Evolutionary conservation across 768 basidiomycete genomes (phyloP).

Genomic region (Phlebiopsis gigantea): DNA sequence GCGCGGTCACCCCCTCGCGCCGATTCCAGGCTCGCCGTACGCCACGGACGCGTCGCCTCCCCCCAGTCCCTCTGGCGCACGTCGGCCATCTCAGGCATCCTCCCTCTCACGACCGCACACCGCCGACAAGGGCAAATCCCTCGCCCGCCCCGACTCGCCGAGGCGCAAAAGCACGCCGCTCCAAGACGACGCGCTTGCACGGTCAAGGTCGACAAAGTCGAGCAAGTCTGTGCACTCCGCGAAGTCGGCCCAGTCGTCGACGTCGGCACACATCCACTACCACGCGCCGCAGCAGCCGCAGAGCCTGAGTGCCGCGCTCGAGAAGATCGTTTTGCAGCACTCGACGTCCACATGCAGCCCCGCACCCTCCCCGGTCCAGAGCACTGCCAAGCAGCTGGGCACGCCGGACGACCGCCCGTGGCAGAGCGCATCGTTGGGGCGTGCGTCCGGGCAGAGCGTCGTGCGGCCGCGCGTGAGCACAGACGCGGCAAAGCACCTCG

Average conservation of each 20-base stretch:
- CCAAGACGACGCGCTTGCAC: conserved; percentile 10
- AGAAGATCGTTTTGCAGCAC: conserved; percentile 42
- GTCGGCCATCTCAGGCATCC: conserved; percentile 7
- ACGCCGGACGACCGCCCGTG: neutral
- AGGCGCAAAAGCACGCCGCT: conserved; percentile 1
- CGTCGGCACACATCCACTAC: no score
- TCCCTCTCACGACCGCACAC: neutral
- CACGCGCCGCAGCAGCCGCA: conserved; percentile 55
- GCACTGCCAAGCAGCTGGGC: neutral
- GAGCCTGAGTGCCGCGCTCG: conserved; percentile 67
- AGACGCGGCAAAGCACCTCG: neutral
- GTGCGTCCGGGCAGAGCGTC: conserved; percentile 3
- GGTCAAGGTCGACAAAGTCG: conserved; percentile 46
- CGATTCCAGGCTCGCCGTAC: conserved; percentile 52
- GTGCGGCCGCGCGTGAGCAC: conserved; percentile 4
- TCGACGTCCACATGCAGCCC: neutral
- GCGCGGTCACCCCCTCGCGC: conserved; percentile 26
- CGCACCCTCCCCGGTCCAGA: neutral
- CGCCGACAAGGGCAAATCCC: conserved; percentile 3
- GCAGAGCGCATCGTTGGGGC: conserved; percentile 5
- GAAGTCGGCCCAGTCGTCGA: neutral
- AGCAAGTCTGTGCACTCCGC: conserved; percentile 40
- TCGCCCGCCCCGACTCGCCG: neutral
- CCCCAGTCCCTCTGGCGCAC: conserved; percentile 35
- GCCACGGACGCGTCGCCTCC: conserved; percentile 56